Conservation (phyloP, 2,329 filamentous ascomycete genomes). For the Acarospora socialis region DNA sequence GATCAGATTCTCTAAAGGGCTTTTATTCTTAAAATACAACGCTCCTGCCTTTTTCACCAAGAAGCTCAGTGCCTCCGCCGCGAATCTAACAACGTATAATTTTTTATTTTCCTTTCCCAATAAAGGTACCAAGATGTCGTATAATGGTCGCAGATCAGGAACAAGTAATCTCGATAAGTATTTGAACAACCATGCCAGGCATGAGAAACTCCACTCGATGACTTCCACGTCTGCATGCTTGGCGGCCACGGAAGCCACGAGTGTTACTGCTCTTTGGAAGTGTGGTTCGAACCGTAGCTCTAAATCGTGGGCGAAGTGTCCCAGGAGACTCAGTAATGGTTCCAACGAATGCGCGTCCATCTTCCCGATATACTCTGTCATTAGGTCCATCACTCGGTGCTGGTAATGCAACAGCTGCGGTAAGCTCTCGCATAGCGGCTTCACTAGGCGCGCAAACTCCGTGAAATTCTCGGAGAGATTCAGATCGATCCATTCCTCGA, state of each 20-base stretch:
- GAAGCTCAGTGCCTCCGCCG: conserved; percentile 90
- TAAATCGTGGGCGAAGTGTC: conserved; percentile 88
- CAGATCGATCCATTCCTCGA: conserved; percentile 82
- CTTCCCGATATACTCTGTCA: conserved; percentile 62
- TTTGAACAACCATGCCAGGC: conserved; percentile 91
- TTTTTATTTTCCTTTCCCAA: conserved; percentile 73
- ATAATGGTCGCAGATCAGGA: conserved; percentile 71
- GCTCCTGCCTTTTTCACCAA: conserved; percentile 77
- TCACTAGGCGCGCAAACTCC: conserved; percentile 59
- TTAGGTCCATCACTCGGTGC: conserved; percentile 62
- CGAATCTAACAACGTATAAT: conserved; percentile 77
- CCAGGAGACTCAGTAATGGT: conserved; percentile 72
- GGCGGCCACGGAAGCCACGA: conserved; percentile 66
- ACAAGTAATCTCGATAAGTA: conserved; percentile 81
- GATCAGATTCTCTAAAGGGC: conserved; percentile 56
- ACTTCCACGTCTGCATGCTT: conserved; percentile 68
- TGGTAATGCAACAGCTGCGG: conserved; percentile 87
- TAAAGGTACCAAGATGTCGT: conserved; percentile 67
- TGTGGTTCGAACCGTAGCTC: conserved; percentile 78
- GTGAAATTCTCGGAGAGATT: conserved; percentile 76
- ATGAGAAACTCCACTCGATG: conserved; percentile 96
- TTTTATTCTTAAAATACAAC: conserved; percentile 56
- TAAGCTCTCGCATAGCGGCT: conserved; percentile 72
- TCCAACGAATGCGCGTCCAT: conserved; percentile 71
- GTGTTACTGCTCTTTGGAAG: conserved; percentile 58